phyloP scores from a whole-genome alignment of 306 rosid genomes.

The Prunus fruticosa region DNA sequence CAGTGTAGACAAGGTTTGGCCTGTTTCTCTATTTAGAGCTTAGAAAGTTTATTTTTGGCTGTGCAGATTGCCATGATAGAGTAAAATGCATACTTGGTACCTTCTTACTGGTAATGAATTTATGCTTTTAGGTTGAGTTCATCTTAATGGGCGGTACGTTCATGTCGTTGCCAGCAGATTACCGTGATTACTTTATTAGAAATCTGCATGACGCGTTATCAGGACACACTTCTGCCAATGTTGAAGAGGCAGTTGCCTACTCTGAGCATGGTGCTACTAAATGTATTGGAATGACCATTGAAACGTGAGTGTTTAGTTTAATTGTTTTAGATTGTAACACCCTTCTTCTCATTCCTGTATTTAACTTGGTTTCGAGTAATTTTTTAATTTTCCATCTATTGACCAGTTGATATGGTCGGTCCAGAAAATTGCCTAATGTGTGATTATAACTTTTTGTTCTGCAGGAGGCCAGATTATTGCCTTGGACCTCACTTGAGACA shows the following conservation, averaged over 20 bases:
- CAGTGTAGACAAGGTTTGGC: conserved; percentile 88
- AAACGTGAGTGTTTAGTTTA: conserved; percentile 58
- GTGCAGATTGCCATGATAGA: not conserved
- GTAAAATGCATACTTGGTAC: not conserved
- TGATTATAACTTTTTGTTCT: not conserved
- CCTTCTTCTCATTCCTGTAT: not conserved
- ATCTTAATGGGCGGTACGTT: conserved; percentile 98
- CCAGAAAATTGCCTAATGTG: not conserved
- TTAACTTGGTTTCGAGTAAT: not conserved
- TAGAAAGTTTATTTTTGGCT: not conserved
- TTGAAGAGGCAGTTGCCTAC: conserved; percentile 90
- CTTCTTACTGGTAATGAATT: conserved; percentile 19
- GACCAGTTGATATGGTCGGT: not conserved
- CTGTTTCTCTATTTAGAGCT: conserved; percentile 1
- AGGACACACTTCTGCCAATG: conserved; percentile 95
- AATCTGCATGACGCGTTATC: conserved; percentile 96
- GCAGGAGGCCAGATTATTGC: conserved; percentile 99
- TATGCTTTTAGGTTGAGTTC: conserved; percentile 81
- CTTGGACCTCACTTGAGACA: conserved; percentile 98
- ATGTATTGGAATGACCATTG: conserved; percentile 98
- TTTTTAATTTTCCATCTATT: not conserved
- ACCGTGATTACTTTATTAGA: conserved; percentile 87
- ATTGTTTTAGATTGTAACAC: not conserved
- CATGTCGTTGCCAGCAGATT: conserved; percentile 92
- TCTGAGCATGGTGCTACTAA: conserved; percentile 90